Evolutionary conservation across 768 basidiomycete species (phyloP).

Genomic region (Kwoniella botswanensis): DNA sequence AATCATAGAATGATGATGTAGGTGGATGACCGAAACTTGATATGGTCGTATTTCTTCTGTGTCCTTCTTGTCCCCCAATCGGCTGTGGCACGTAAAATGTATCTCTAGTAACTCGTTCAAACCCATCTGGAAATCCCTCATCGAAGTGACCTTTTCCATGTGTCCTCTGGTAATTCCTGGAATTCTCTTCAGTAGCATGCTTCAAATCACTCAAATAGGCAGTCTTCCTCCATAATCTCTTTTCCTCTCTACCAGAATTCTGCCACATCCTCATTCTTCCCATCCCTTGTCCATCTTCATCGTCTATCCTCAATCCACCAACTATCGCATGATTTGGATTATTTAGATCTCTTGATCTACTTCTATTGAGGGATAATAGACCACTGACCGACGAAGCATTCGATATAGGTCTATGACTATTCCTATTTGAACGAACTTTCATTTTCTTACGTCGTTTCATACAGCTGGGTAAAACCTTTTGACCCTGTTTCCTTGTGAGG

Average conservation of each 20-base stretch:
- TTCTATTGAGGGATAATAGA: not conserved
- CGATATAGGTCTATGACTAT: not conserved
- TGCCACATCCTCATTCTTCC: not conserved
- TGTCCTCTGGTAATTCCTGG: not conserved
- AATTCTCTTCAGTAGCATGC: not conserved
- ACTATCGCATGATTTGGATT: not conserved
- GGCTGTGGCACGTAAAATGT: not conserved
- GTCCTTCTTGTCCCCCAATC: not conserved
- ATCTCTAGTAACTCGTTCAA: not conserved
- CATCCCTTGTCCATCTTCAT: not conserved
- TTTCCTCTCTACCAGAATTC: not conserved
- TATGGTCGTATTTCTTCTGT: not conserved
- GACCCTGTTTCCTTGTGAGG: not conserved
- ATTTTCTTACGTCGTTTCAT: not conserved
- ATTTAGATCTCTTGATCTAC: not conserved
- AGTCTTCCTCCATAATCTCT: slow-evolving; percentile 15
- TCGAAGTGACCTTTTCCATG: not conserved
- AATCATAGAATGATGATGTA: not conserved
- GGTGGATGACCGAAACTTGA: not conserved
- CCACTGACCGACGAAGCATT: not conserved
- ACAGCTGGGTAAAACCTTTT: slow-evolving; percentile 3
- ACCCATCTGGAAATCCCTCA: not conserved
- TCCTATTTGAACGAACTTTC: not conserved
- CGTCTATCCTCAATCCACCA: not conserved
- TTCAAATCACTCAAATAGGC: slow-evolving; percentile 19